These are phyloP conservation scores for Talaromyces sp. DNA, from an alignment of 2,329 filamentous ascomycete species.

Conservation along the genomic window DNA sequence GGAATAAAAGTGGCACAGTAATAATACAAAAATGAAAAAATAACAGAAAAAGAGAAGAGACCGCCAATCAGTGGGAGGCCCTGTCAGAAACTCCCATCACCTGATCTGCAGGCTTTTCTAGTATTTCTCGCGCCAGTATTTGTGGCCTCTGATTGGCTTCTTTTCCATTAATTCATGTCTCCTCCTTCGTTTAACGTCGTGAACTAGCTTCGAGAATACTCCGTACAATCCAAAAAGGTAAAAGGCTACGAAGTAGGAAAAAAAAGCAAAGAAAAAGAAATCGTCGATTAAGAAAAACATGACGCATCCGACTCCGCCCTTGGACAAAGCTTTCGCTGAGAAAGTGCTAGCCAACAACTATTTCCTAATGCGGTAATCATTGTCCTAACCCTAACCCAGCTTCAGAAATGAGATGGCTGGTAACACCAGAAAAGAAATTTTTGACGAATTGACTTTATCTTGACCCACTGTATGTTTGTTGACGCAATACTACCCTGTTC, in stretches of 20 bases:
- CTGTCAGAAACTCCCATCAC: neutral
- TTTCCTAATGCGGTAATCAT: neutral
- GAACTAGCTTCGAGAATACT: neutral
- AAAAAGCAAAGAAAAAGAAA: neutral
- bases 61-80: neutral
- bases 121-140: neutral
- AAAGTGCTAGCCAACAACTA: neutral
- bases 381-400: neutral
- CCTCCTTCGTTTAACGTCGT: neutral
- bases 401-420: neutral
- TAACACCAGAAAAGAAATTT: neutral
- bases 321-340: neutral
- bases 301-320: neutral
- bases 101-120: neutral
- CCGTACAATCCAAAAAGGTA: neutral
- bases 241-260: neutral
- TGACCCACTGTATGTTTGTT: neutral
- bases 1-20: neutral
- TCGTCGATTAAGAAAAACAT: neutral
- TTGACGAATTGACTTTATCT: neutral
- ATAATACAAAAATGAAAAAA: neutral
- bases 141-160: neutral
- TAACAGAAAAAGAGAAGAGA: neutral
- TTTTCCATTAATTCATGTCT: neutral
- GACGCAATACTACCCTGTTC: neutral